Percentiles rank a stretch among this genome's conserved stretches.
Evolutionary conservation across 1,284 basidiomycete species (phyloP).

Genomic region (Irpex rosettiformis): DNA sequence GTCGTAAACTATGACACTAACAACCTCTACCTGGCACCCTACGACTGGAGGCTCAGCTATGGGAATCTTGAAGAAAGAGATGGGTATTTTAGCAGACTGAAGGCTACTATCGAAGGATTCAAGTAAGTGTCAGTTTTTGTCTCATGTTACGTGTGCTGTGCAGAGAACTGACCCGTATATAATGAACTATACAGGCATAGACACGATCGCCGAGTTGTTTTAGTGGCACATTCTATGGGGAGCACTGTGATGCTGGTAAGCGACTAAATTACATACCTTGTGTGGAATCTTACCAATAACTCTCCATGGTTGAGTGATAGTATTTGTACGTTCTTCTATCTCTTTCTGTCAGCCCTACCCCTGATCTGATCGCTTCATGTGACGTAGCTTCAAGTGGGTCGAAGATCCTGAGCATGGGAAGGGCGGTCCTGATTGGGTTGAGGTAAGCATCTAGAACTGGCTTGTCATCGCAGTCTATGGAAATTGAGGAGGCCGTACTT

Average conservation of each 20-base stretch:
- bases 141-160: no score
- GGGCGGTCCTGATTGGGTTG: slow-evolving; percentile 90
- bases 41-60: slow-evolving; percentile 91
- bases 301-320: slow-evolving; percentile 29
- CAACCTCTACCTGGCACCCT: slow-evolving; percentile 83
- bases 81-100: slow-evolving; percentile 88
- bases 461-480: no score
- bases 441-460: slow-evolving; percentile 46
- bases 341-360: not conserved
- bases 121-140: slow-evolving; percentile 41
- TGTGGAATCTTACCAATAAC: not conserved
- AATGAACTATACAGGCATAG: slow-evolving; percentile 45
- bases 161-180: not conserved
- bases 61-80: slow-evolving; percentile 92
- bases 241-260: slow-evolving; percentile 64
- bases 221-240: slow-evolving; percentile 91
- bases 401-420: slow-evolving; percentile 84
- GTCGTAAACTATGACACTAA: slow-evolving; percentile 91
- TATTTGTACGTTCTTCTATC: slow-evolving; percentile 54
- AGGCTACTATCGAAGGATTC: slow-evolving; percentile 82
- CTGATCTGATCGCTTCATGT: not conserved
- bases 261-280: not conserved
- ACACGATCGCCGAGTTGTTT: slow-evolving; percentile 79
- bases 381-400: slow-evolving; percentile 88
- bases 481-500: not conserved